Conservation (phyloP, 2,329 filamentous ascomycete species). For the Trichophyton mentagrophytes region DNA sequence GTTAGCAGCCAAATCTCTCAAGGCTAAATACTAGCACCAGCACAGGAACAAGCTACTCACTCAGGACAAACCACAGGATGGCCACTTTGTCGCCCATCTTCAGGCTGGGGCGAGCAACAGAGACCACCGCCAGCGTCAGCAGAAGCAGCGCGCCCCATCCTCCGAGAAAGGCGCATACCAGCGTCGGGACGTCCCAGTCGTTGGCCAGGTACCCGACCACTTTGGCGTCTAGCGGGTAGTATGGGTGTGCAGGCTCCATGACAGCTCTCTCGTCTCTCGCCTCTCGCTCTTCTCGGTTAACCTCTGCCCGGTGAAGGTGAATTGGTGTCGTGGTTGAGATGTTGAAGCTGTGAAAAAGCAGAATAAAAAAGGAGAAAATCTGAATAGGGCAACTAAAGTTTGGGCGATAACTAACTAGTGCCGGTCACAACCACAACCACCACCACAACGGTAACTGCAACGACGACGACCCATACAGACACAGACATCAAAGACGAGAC, state of each 20-base stretch:
- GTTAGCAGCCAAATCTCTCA: not conserved
- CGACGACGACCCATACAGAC: too few relatives aligned
- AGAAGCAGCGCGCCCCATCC: constrained; percentile 47
- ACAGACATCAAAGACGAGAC: too few relatives aligned
- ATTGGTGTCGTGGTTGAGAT: not conserved
- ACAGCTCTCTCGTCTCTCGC: not conserved
- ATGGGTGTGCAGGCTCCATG: constrained; percentile 44
- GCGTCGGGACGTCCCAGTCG: constrained; percentile 44
- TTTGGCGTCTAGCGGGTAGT: constrained; percentile 53
- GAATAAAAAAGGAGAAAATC: not conserved
- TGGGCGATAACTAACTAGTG: too few relatives aligned
- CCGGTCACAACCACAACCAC: too few relatives aligned
- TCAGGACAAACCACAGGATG: constrained; percentile 65
- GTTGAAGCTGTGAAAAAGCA: not conserved
- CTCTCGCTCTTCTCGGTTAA: not conserved
- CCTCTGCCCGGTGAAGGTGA: not conserved
- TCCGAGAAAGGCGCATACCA: constrained; percentile 48
- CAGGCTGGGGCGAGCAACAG: constrained; percentile 41
- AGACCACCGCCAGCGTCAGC: constrained; percentile 42
- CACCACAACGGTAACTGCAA: too few relatives aligned
- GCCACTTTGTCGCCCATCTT: constrained; percentile 43
- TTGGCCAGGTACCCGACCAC: constrained; percentile 56
- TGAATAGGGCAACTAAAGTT: too few relatives aligned
- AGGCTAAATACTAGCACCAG: not conserved
- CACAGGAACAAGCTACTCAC: constrained; percentile 31